Evolutionary conservation across 176 grass and related monocot genomes (phyloP).

Genomic region (Oryza glaberrima): DNA sequence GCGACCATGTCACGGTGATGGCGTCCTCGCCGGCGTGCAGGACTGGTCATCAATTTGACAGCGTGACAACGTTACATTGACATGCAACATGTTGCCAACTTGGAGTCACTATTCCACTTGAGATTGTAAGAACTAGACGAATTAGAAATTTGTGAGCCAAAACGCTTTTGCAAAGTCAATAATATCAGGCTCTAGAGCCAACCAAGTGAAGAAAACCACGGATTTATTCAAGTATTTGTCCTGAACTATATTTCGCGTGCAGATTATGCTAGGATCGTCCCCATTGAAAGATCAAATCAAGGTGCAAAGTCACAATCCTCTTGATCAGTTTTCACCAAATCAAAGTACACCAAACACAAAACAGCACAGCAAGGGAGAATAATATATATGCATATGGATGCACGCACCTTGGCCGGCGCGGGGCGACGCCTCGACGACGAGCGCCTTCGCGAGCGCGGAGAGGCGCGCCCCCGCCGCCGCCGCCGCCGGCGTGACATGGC

Average conservation of each 20-base stretch:
- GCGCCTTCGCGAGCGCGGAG: slow-evolving; percentile 46
- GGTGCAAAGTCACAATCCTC: no score
- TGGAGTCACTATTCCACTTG: not conserved
- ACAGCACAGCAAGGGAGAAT: no score
- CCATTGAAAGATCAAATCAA: not conserved
- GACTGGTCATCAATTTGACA: slow-evolving; percentile 40
- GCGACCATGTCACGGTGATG: slow-evolving; percentile 64
- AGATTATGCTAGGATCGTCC: not conserved
- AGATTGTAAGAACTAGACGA: not conserved
- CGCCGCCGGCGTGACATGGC: not conserved
- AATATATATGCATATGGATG: no score
- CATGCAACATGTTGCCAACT: not conserved
- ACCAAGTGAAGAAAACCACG: not conserved
- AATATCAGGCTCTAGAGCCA: not conserved
- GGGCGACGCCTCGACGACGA: slow-evolving; percentile 59
- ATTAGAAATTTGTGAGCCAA: not conserved
- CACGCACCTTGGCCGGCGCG: slow-evolving; percentile 50
- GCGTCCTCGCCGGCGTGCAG: slow-evolving; percentile 61
- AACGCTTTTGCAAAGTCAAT: not conserved
- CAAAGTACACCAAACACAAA: no score
- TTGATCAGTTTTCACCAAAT: no score
- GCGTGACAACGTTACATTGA: not conserved
- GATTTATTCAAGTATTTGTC: not conserved
- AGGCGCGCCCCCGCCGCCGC: slow-evolving; percentile 38
- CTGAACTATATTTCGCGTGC: not conserved